These are phyloP conservation scores for Helianthus tuberosus DNA, from an alignment of 129 eudicot genomes.

Conservation along the genomic window DNA sequence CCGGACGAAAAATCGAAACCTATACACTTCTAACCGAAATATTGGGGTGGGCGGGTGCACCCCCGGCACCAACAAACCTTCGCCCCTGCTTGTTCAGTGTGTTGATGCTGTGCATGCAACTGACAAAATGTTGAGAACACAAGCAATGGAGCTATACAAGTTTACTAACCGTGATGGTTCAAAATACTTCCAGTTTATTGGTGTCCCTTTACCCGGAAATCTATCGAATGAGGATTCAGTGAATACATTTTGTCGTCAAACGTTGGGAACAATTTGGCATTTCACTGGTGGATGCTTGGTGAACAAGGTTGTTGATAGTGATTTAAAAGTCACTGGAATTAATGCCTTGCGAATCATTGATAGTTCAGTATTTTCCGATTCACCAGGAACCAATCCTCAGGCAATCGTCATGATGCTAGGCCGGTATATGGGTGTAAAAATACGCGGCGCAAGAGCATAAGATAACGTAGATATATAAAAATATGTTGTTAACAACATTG, in stretches of 20 bases:
- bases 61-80: no score
- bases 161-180: slow-evolving; percentile 20
- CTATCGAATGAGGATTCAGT: not conserved
- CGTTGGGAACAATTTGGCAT: slow-evolving; percentile 40
- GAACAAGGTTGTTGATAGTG: slow-evolving; percentile 37
- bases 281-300: slow-evolving; percentile 44
- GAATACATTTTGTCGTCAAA: slow-evolving; percentile 21
- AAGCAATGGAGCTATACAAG: slow-evolving; percentile 39
- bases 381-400: slow-evolving; percentile 58
- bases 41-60: no score
- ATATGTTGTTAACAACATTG: no score
- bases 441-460: not conserved
- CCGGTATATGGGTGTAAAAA: slow-evolving; percentile 28
- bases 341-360: slow-evolving; percentile 42
- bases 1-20: no score
- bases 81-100: slow-evolving; percentile 19
- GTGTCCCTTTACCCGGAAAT: slow-evolving; percentile 18
- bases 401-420: slow-evolving; percentile 56
- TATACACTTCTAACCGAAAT: no score
- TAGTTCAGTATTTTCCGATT: slow-evolving; percentile 35
- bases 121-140: slow-evolving; percentile 25
- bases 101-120: slow-evolving; percentile 12
- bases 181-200: slow-evolving; percentile 9
- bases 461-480: no score
- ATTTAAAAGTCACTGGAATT: slow-evolving; percentile 34